These are phyloP conservation scores for Desmodesmus armatus DNA, from an alignment of 139 green algal species.

Conservation along the genomic window DNA sequence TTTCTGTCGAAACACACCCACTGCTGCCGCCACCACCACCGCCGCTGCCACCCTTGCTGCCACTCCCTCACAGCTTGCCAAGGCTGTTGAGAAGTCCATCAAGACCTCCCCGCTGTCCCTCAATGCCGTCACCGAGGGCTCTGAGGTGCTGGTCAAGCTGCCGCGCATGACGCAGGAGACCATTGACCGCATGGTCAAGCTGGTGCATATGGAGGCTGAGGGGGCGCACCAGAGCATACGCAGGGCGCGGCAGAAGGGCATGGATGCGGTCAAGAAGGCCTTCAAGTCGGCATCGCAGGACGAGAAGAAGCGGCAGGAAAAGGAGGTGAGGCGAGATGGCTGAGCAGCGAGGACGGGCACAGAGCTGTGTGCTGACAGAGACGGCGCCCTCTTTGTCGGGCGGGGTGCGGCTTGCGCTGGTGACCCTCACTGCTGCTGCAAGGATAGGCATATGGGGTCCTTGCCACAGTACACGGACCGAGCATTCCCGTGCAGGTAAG, in stretches of 20 bases:
- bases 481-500: background rate
- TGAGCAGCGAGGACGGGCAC: too few relatives aligned
- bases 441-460: too few relatives aligned
- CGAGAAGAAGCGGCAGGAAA: conserved; percentile 39
- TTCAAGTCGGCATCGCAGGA: conserved; percentile 21
- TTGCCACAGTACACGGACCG: too few relatives aligned
- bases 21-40: too few relatives aligned
- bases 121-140: conserved; percentile 45
- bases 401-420: background rate
- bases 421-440: background rate
- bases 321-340: conserved; percentile 28
- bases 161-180: conserved; percentile 44
- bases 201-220: conserved; percentile 76
- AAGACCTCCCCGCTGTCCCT: conserved; percentile 72
- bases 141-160: conserved; percentile 58
- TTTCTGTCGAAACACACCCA: too few relatives aligned
- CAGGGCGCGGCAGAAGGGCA: conserved; percentile 66
- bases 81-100: conserved; percentile 73
- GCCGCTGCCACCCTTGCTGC: too few relatives aligned
- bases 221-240: conserved; percentile 70
- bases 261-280: conserved; percentile 53
- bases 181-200: conserved; percentile 68
- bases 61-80: conserved; percentile 57
- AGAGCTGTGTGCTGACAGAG: too few relatives aligned
- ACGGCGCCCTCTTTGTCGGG: too few relatives aligned